These are phyloP conservation scores for Cercospora sesami DNA, from an alignment of 2,329 filamentous ascomycete species.

Conservation along the genomic window DNA sequence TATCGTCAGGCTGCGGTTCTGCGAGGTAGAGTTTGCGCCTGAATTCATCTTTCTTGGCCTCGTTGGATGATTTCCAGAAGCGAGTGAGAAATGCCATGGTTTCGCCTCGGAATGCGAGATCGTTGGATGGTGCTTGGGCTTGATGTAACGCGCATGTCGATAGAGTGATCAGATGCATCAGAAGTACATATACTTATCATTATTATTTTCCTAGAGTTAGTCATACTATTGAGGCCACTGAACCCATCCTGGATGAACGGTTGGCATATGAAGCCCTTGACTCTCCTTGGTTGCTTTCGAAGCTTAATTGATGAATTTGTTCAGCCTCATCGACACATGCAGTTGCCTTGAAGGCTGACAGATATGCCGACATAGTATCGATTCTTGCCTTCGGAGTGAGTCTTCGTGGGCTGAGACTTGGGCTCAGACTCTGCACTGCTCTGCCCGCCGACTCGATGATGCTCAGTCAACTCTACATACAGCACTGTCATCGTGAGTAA, in stretches of 20 bases:
- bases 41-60: not conserved
- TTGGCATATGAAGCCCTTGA: not conserved
- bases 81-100: not conserved
- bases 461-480: no score
- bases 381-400: not conserved
- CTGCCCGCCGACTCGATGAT: not conserved
- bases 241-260: not conserved
- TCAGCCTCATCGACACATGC: not conserved
- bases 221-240: not conserved
- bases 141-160: not conserved
- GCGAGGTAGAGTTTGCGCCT: not conserved
- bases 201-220: not conserved
- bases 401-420: not conserved
- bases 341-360: not conserved
- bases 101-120: not conserved
- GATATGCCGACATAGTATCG: not conserved
- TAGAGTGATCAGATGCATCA: not conserved
- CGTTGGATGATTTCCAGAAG: not conserved
- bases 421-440: not conserved
- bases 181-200: not conserved
- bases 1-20: not conserved
- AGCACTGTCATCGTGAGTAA: not conserved
- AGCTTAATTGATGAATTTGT: not conserved
- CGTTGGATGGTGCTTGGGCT: not conserved
- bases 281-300: not conserved